Base-by-base conservation (phyloP, 495 filamentous ascomycete genomes). In the Neurospora sp. region DNA sequence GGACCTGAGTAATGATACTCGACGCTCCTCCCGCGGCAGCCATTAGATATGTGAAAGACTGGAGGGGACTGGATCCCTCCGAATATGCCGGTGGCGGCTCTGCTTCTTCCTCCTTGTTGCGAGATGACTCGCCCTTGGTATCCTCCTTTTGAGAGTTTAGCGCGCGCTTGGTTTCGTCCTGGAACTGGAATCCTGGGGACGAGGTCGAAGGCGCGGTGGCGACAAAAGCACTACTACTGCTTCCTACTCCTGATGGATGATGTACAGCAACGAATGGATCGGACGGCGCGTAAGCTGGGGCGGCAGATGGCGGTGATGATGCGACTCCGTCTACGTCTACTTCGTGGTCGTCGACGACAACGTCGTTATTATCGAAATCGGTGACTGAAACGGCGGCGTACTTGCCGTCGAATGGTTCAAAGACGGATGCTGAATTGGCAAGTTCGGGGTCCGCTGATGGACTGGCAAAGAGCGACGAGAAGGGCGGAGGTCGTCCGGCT, bases 1-100 rank as follows among this genome's bases (percentile, higher is more conserved):
- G 93, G 72, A 99, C 96, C 85, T 99, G 96, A 83, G 96, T 99
- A 83, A 99, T 95, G 80, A 99, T 97, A 89, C 95, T 98, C 84
- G 95, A 91, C 76, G 94, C 93, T 83, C 94, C 96, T 87, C 94
- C 95, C 83, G 95, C 94, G 80, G 94, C 92, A 83, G 95, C 94
- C 96, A 98, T 98, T 77, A 96, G 90, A 90, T 97, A 99, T 78
- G 93, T 92, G 79, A 99, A 99, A 66, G 92, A 94, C 69, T 92
- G 89, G 82, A 99, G 90, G 70, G 96, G 96, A 83, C 93, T 97
- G 73, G 87, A 91, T 75, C 94, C 93, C 89, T 98, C 96, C 73
- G 93, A 93, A 81, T 99, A 99, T 46, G 96, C 96, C 69, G 96
- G 96, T 75, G 96, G 96, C 27, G 96, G 96, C 84, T 97, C 94